Base-by-base conservation (phyloP, 208 protist genomes). In the Sergeia podlipaevii region DNA sequence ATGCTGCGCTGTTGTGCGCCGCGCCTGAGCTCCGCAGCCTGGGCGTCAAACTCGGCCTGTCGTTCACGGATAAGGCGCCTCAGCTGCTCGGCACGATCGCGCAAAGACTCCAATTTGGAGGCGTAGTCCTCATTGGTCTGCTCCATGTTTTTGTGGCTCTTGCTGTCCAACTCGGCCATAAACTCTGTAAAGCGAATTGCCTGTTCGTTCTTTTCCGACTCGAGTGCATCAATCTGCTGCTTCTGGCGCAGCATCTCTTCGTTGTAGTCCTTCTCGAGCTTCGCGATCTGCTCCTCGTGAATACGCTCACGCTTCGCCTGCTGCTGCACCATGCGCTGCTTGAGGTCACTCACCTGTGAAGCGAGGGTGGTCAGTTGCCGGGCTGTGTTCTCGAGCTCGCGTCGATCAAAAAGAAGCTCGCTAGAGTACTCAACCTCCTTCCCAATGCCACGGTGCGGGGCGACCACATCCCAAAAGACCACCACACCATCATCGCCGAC, bases 171-270 rank as follows among this genome's bases (percentile, higher is more conserved):
- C 53, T 96, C 83, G 10, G 81, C 83, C 65, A 96, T 89, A 51
- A 89, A 91, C 65, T 98, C 92, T 6, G 96, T 97, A 75, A 97
- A 97, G 36, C 93, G 80, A 30, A 96, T 95, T n/a, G 96, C 91
- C 72, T 97, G 85, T 62, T 97, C 91, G 58, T 87, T 95, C 59
- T 97, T 97, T 21, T 88, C 77, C 17, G 81, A 46, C 52, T 88
- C 76, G 0, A 97, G 81, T 0, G 71, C 44, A 24, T 89, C 74
- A 52, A 92, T 84, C 52, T 86, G 68, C 11, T 69, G 57, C 38
- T 76, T 56, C 55, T 96, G 80, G 50, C 72, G 72, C n/a, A 45
- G 54, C 65, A 77, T 67, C 58, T 96, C 83, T 13, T 78, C 73
- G 27, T 63, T 51, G 65, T 90, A 93, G 59, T 96, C 85, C 13